Conservation (phyloP, 352 stramenopile genomes). For the Phytopythium kandeliae region DNA sequence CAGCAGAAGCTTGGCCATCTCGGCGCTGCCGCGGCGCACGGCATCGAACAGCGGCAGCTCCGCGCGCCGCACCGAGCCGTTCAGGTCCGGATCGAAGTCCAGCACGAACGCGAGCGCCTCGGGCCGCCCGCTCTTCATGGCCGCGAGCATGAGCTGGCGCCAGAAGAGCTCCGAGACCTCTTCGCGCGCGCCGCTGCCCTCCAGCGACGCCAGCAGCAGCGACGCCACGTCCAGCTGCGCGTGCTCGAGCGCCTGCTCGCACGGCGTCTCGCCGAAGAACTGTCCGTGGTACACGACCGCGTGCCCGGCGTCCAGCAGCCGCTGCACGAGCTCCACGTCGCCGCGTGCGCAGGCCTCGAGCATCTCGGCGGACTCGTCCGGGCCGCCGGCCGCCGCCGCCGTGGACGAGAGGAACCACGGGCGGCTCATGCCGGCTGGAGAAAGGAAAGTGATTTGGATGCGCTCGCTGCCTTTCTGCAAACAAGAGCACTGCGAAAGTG, state of each 20-base stretch:
- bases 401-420: constrained; percentile 5
- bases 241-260: constrained; percentile 28
- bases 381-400: background rate
- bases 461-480: no score
- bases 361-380: constrained; percentile 11
- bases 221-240: constrained; percentile 18
- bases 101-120: constrained; percentile 25
- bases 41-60: constrained; percentile 28
- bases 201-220: constrained; percentile 13
- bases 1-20: constrained; percentile 23
- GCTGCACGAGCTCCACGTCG: constrained; percentile 8
- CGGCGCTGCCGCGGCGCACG: constrained; percentile 10
- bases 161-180: constrained; percentile 21
- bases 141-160: constrained; percentile 15
- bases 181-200: constrained; percentile 9
- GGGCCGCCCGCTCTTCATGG: constrained; percentile 16
- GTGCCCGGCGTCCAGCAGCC: constrained; percentile 11
- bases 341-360: constrained; percentile 15
- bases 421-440: background rate
- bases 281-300: constrained; percentile 11
- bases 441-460: no score
- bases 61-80: constrained; percentile 16
- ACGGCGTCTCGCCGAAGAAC: constrained; percentile 29
- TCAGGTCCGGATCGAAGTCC: constrained; percentile 24
- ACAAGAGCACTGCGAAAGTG: no score